Evolutionary conservation across 371 early-diverging fungal species (phyloP).

Genomic region (Blyttiomyces sp.): DNA sequence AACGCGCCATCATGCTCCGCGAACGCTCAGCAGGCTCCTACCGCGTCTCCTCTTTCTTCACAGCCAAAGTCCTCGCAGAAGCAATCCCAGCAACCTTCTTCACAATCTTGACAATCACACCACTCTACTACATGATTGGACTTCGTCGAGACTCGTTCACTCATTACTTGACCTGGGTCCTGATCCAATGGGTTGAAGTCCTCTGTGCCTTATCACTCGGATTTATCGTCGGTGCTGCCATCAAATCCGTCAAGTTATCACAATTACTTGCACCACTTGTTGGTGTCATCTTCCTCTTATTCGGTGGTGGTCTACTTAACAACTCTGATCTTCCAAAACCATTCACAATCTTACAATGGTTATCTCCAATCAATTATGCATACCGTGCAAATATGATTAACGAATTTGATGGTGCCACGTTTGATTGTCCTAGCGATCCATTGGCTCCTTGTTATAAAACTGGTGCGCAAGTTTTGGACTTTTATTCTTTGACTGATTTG

Average conservation of each 20-base stretch:
- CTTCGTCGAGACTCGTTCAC: too few species aligned
- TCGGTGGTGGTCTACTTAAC: conserved; percentile 33
- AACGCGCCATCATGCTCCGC: conserved; percentile 30
- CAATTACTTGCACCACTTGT: conserved; percentile 34
- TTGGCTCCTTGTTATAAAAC: conserved; percentile 9
- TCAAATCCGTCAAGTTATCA: conserved; percentile 22
- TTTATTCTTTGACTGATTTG: conserved; percentile 6
- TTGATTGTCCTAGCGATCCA: conserved; percentile 8
- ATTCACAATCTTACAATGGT: conserved; percentile 32
- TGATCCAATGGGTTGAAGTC: conserved; percentile 7
- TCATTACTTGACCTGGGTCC: too few species aligned
- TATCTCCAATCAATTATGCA: conserved; percentile 26
- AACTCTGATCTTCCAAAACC: conserved; percentile 21
- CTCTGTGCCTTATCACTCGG: conserved; percentile 24
- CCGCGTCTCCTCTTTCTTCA: conserved; percentile 29
- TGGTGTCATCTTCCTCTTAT: conserved; percentile 34
- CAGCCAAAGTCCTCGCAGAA: conserved; percentile 33
- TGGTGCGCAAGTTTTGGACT: conserved; percentile 22
- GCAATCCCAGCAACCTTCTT: conserved; percentile 16
- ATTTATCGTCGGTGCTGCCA: conserved; percentile 27
- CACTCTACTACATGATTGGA: conserved; percentile 41
- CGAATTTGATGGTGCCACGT: conserved; percentile 19
- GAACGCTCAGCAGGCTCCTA: conserved; percentile 45
- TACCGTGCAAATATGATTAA: conserved; percentile 20
- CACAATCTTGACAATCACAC: conserved; percentile 15